Evolutionary conservation across 305 asterid species (phyloP), one percentile per base, ranked within the genome.

Genomic region (Solanum hybrid): DNA sequence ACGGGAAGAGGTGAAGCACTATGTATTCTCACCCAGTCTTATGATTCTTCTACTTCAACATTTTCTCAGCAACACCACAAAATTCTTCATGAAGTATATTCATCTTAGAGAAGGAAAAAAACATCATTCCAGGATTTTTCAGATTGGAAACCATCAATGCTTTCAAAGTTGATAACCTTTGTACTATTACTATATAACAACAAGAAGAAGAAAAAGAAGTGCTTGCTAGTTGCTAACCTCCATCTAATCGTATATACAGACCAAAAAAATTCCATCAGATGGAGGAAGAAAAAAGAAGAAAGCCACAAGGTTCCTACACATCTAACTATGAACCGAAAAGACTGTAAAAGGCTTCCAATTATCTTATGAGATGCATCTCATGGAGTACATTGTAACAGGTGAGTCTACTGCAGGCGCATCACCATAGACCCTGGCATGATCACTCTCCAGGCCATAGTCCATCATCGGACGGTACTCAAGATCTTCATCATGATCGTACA

Each of bases 381-480:
- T 92, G 10, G 94, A 92, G 81, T 90, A 92, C 76, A 94, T 93
- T 8, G 95, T 51, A 4, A 93, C 92, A 0, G 96, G 80, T 26
- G 92, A 93, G 56, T 94, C 95, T 3, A 93, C 56, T 4, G 87
- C 45, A 0, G 91, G 92, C 2, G 94, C 88, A 27, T 91, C 88
- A 24, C 91, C 88, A 81, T 90, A 91, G 1, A 91, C 88, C 75
- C 98, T 92, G 0, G 96, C 96, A 88, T 96, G 98, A 89, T 96
- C 99, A 80, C 97, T 94, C 93, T 97, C 99, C 78, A 96, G 78
- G 22, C 98, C 97, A 66, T 94, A 95, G 84, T 96, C 99, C 93
- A 96, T 88, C 60, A 91, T 92, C 75, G 95, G 93, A 51, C 98
- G 94, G 64, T 88, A 89, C 91, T 96, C 99, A 93, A 96, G 92